Evolutionary conservation across 1,284 basidiomycete genomes (phyloP).

Genomic region (Ceratobasidium sp.): DNA sequence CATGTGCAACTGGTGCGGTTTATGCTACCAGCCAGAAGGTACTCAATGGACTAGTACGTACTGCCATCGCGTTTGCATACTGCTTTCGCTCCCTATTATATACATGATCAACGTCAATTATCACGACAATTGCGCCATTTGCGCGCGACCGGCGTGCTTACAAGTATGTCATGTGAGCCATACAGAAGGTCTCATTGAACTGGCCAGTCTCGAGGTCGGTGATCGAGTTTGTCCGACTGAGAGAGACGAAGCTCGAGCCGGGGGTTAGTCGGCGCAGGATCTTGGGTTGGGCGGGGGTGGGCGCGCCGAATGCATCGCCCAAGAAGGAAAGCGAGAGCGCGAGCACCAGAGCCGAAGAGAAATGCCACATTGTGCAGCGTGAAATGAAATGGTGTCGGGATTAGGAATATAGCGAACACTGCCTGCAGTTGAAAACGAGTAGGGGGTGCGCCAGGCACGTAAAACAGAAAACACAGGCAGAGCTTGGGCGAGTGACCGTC

Average conservation of each 20-base stretch:
- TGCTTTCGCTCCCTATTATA: conserved; percentile 40
- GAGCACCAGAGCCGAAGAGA: not conserved
- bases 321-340: not conserved
- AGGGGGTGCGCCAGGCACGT: conserved; percentile 37
- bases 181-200: conserved; percentile 38
- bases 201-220: conserved; percentile 31
- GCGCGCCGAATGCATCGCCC: conserved; percentile 2
- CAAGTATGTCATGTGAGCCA: conserved; percentile 40
- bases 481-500: conserved; percentile 7
- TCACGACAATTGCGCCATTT: conserved; percentile 4
- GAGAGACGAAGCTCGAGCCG: conserved; percentile 15
- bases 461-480: not conserved
- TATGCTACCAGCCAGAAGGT: not conserved
- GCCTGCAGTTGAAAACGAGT: conserved; percentile 21
- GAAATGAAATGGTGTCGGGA: not conserved
- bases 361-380: conserved; percentile 11
- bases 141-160: conserved; percentile 2
- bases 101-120: not conserved
- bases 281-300: conserved; percentile 33
- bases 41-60: not conserved
- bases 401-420: not conserved
- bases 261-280: conserved; percentile 32
- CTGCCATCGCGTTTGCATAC: conserved; percentile 36
- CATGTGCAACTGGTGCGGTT: conserved; percentile 24
- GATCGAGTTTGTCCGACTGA: conserved; percentile 40